Evolutionary conservation across 805 yeast species (phyloP), one percentile per base, ranked within the genome.

Genomic region (Wickerhamiella parazyma): DNA sequence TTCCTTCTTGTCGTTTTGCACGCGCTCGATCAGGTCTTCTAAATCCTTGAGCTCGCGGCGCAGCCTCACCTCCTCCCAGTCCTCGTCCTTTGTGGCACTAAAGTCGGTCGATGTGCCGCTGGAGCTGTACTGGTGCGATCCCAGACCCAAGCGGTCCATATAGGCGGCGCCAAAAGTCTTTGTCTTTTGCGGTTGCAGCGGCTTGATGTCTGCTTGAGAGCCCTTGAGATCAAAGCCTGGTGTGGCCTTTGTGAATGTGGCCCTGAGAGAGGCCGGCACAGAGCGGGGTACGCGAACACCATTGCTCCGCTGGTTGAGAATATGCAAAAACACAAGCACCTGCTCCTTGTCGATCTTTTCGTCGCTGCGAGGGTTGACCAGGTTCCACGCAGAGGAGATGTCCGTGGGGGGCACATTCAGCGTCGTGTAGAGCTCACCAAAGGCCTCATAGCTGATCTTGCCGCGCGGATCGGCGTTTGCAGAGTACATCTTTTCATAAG

Each of bases 301-400:
- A 46, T 80, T 76, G 55, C 82, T 83, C 51, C 95, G 73, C 61
- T 89, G 95, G 62, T 87, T 86, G 54, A 91, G 69, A 51, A 87
- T 84, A 62, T 91, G 98, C 49, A 91, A 68, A 54, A 82, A 86
- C 31, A 84, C 94, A 48, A 86, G 63, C 19, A 86, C 77, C 60
- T 93, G 97, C 63, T 91, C 97, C 55, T 81, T 86, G 61, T 87
- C 96, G 49, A 91, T 86, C 8, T 94, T 80, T 55, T 79, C 84
- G 42, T 76, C 75, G 44, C 80, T 77, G 55, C 82, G 80, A 9
- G 98, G 97, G 56, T 91, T 91, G 43, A 91, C 94, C 46, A 91
- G 66, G 60, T 84, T 85, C 97, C 98, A 91, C 2, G 95, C 94
- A 38, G 82, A 78, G 22, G 86, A 74, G 6, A 86, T 70, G 60